phyloP scores from a whole-genome alignment of 306 rosid species.

The Quercus cerris region DNA sequence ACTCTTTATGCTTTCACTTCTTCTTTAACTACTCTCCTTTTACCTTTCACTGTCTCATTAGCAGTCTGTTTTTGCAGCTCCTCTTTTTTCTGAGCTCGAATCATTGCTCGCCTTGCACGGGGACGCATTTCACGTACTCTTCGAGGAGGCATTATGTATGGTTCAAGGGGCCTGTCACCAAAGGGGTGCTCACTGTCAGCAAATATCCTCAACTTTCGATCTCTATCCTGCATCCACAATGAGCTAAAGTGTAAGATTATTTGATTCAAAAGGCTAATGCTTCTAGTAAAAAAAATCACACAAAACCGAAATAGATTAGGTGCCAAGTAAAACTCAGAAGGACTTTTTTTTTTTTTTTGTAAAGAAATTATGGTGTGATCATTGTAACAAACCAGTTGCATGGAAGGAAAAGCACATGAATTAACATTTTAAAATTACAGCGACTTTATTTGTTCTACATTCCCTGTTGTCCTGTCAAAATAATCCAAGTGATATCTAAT shows the following conservation, averaged over 20 bases:
- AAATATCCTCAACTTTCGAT: conserved; percentile 85
- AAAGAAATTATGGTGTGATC: neutral
- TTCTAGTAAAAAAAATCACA: neutral
- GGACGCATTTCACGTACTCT: conserved; percentile 78
- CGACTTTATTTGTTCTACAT: neutral
- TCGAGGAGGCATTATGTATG: conserved; percentile 73
- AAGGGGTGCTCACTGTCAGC: conserved; percentile 77
- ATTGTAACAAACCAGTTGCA: neutral
- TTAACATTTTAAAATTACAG: neutral
- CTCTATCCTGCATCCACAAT: conserved; percentile 74
- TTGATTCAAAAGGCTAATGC: conserved; percentile 1
- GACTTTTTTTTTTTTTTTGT: neutral
- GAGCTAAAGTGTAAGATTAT: conserved; percentile 15
- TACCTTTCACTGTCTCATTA: conserved; percentile 40
- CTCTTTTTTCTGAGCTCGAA: conserved; percentile 84
- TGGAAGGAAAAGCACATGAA: neutral
- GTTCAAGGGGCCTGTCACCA: conserved; percentile 73
- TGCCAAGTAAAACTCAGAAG: neutral
- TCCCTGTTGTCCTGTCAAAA: neutral
- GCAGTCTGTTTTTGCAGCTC: conserved; percentile 51
- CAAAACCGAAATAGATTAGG: neutral
- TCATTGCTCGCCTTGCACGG: conserved; percentile 81
- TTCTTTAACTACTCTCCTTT: conserved; percentile 36
- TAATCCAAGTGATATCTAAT: neutral
- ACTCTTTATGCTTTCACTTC: conserved; percentile 46